Conservation (phyloP, 495 filamentous ascomycete genomes). For the Penicillium salamii region DNA sequence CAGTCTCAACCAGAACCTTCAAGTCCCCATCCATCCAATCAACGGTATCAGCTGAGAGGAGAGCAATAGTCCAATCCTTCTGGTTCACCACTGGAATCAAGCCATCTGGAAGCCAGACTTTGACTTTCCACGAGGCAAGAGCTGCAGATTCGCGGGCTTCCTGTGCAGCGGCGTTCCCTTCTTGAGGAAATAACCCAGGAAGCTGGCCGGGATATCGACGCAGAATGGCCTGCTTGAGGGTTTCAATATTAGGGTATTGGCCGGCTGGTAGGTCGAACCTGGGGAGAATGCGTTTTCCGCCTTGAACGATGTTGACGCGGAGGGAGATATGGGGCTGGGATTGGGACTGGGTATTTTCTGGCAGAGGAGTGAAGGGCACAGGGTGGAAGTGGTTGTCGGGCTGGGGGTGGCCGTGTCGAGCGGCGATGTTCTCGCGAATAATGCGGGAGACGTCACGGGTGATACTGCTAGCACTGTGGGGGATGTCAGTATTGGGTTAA, state of each 20-base stretch:
- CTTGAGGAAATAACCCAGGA: conserved; percentile 19
- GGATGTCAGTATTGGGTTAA: conserved; percentile 10
- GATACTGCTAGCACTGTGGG: conserved; percentile 40
- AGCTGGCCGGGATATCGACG: conserved; percentile 36
- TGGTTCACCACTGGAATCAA: conserved; percentile 35
- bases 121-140: conserved; percentile 33
- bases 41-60: conserved; percentile 39
- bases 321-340: conserved; percentile 27
- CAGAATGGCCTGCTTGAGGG: conserved; percentile 27
- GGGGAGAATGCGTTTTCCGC: conserved; percentile 41
- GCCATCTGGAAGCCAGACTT: conserved; percentile 42
- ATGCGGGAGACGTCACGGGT: conserved; percentile 43
- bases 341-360: background rate
- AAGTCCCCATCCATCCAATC: conserved; percentile 55
- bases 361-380: conserved; percentile 11
- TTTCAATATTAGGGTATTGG: conserved; percentile 34
- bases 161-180: conserved; percentile 8
- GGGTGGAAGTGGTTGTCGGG: conserved; percentile 18
- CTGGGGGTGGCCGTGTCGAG: conserved; percentile 18
- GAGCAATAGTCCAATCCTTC: conserved; percentile 44
- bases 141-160: conserved; percentile 17
- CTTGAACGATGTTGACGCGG: conserved; percentile 40
- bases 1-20: conserved; percentile 43
- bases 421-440: conserved; percentile 40
- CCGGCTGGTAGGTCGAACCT: conserved; percentile 36